Base-by-base conservation (phyloP, 345 rosid genomes). In the Corchorus capsularis region DNA sequence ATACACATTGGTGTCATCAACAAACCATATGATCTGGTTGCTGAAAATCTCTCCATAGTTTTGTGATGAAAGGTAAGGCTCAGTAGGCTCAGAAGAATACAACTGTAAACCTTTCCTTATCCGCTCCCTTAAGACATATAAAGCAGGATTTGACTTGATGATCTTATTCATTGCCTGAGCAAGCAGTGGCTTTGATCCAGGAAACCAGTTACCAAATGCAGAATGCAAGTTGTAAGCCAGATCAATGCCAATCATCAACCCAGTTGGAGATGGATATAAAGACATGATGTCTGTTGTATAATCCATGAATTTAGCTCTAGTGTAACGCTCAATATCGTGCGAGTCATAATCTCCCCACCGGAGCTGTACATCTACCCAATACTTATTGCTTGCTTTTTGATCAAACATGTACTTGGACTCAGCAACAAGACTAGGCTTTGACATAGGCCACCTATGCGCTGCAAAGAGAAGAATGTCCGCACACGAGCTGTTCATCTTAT, bases 321-420 rank as follows among this genome's bases (percentile, higher is more conserved):
- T n/a, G 64, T 96, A 96, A 20, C 99, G 97, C 87, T 96, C 99
- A 73, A 96, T 92, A 82, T 96, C 99, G 39, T 96, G 99, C 8
- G 99, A 96, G 79, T 96, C 99, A 73, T 96, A 96, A 80, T 96
- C 99, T 72, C 99, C 98, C 99, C 99, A 96, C 7, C 99, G 90
- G 55, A 96, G 98, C 75, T 96, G 99, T 34, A 94, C 99, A 76
- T 96, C 99, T 76, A 96, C 89, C 99, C 99, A 96, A 74, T 96
- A 96, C 78, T 96, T 96, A 72, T 94, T 94, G 82, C 97, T 96
- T 61, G 98, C 95, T 85, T 96, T 96, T 89, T 96, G 99, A 84
- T 96, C 99, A 81, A 94, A 92, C 83, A 94, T 89, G 80, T 96
- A 98, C 83, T 96, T 94, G 5, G 99, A 96, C 88, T 94, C 99